Base-by-base conservation (phyloP, 257 asterid genomes). In the Marsdenia floribunda region DNA sequence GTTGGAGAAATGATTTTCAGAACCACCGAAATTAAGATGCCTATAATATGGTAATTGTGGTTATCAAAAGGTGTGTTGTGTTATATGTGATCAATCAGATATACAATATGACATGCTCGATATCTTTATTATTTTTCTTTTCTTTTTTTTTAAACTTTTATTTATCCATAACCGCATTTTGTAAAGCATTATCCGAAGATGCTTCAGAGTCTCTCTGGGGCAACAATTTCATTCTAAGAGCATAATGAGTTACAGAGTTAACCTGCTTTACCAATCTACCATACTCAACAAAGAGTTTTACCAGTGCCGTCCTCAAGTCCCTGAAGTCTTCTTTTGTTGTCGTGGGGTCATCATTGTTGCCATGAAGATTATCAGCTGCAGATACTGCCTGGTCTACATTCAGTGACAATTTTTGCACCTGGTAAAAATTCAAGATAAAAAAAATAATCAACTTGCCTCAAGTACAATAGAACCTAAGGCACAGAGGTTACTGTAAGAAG, bases 191-290 rank as follows among this genome's bases (percentile, higher is more conserved):
- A 80, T 79, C 83, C 12, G 84, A 72, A 64, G 83, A 76, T 57
- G 81, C 70, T 73, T 81, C 87, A 12, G 29, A 14, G 71, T 79
- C 90, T 77, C 65, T 80, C 70, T 76, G 83, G 15, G 81, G 73
- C n/a, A 85, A 72, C 79, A 84, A 73, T 58, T 87, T 81, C 84
- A 63, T 63, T 73, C 85, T 81, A 38, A 87, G 76, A 80, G 87
- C 86, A 74, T 78, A 73, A 37, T 80, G 85, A 42, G 78, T 76
- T 76, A 88, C 82, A 18, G 91, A 80, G 78, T 87, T 92, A 80
- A 92, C 84, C 90, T 86, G 91, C 80, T 95, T 95, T 80, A 93
- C 82, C 86, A 92, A 76, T 54, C 78, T 80, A 76, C 93, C 96
- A 72, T 87, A 90, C 74, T 87, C 90, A 1, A 82, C 84, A 76